phyloP scores from a whole-genome alignment of 164 flowering plant genomes.

The Umbilicus rupestris region DNA sequence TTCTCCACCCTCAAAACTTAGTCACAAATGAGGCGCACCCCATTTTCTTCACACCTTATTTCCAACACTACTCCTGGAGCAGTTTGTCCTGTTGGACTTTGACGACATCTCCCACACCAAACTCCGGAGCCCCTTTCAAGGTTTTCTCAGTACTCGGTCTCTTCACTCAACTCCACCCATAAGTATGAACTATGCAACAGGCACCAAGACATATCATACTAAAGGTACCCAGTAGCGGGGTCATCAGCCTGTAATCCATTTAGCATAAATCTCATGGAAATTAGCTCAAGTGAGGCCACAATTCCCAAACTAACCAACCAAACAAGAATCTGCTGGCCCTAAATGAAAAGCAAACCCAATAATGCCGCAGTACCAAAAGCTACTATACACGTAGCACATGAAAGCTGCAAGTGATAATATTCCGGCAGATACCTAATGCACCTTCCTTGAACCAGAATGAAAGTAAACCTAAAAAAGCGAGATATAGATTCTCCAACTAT shows the following conservation, averaged over 20 bases:
- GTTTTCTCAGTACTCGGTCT: slow-evolving; percentile 1
- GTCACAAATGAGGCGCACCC: too few relatives aligned
- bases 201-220: not conserved
- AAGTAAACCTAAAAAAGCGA: not conserved
- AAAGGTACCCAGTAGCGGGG: too few relatives aligned
- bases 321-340: slow-evolving; percentile 18
- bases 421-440: not conserved
- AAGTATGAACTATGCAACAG: not conserved
- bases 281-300: slow-evolving; percentile 5
- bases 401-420: slow-evolving; percentile 3
- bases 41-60: too few relatives aligned
- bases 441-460: not conserved
- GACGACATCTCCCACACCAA: slow-evolving; percentile 34
- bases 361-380: slow-evolving; percentile 5
- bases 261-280: slow-evolving; percentile 5
- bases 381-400: not conserved
- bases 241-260: too few relatives aligned
- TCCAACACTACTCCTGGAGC: slow-evolving; percentile 46
- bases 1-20: too few relatives aligned
- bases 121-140: not conserved
- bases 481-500: not conserved
- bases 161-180: slow-evolving; percentile 11
- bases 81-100: slow-evolving; percentile 31
- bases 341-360: slow-evolving; percentile 13
- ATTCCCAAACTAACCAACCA: slow-evolving; percentile 10